Percentiles rank a stretch among this genome's conserved stretches.
Conservation (phyloP, 345 rosid species). For the Lumnitzera littorea region DNA sequence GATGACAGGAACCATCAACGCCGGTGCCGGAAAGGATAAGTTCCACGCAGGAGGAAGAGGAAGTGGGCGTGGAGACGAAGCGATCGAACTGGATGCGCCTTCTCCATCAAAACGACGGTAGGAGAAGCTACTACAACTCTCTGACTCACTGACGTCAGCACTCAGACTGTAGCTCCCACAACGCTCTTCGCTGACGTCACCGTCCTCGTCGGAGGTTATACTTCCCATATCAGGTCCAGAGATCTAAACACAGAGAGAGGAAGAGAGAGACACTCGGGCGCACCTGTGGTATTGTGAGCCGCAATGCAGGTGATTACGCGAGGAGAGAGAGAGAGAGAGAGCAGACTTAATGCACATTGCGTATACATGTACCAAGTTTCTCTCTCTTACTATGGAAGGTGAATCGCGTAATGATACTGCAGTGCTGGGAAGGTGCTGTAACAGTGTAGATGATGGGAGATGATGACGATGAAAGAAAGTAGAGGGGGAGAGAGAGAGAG, state of each 20-base stretch:
- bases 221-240: conserved; percentile 41
- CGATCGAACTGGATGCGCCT: conserved; percentile 55
- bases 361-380: too few relatives aligned
- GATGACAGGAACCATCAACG: conserved; percentile 20
- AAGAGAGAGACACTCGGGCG: conserved; percentile 16
- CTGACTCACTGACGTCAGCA: conserved; percentile 94
- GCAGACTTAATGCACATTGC: too few relatives aligned
- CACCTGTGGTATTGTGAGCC: conserved; percentile 8
- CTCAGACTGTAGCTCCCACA: conserved; percentile 92
- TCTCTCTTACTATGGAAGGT: too few relatives aligned
- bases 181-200: conserved; percentile 57
- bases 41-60: conserved; percentile 17
- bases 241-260: conserved; percentile 6
- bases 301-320: too few relatives aligned
- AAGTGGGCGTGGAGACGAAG: conserved; percentile 45
- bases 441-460: too few relatives aligned
- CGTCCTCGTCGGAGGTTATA: conserved; percentile 58
- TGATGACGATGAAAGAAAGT: too few relatives aligned
- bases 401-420: too few relatives aligned
- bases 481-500: too few relatives aligned
- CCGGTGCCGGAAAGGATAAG: conserved; percentile 37
- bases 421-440: too few relatives aligned
- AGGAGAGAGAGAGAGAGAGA: too few relatives aligned
- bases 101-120: conserved; percentile 60
- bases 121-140: conserved; percentile 84